A percentile compares a stretch with the other conserved stretches of the same genome.
These are phyloP conservation scores for Colletotrichum viniferum DNA, from an alignment of 2,329 filamentous ascomycete genomes.

Conservation along the genomic window DNA sequence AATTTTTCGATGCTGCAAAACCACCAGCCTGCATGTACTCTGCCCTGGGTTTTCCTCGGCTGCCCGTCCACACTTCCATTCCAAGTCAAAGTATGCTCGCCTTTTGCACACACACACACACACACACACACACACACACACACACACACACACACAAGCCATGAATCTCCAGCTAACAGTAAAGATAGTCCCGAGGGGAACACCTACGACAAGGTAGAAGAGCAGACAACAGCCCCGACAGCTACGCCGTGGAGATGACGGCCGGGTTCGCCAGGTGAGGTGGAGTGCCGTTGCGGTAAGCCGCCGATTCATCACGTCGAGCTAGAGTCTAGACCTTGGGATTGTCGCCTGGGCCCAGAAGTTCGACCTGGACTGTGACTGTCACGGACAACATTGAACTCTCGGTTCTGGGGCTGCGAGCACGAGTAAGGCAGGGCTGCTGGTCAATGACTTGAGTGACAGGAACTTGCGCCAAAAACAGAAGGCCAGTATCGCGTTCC, in stretches of 20 bases:
- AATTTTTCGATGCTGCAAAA: not conserved
- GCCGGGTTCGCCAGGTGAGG: not conserved
- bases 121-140: too few species aligned
- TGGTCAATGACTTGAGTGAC: not conserved
- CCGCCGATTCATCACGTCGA: not conserved
- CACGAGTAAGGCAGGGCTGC: not conserved
- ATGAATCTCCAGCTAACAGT: not conserved
- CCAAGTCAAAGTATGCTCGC: not conserved
- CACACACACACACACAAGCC: not conserved
- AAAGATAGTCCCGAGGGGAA: not conserved
- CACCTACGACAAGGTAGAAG: not conserved
- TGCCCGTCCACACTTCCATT: not conserved
- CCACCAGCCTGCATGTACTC: not conserved
- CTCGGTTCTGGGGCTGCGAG: not conserved
- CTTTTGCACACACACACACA: not conserved
- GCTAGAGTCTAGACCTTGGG: constrained; percentile 4
- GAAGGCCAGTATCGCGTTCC: not conserved
- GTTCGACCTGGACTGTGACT: not conserved
- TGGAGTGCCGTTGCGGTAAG: not conserved
- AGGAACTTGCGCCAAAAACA: not conserved
- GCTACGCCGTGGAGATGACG: not conserved
- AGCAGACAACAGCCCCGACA: not conserved
- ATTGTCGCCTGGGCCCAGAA: not conserved
- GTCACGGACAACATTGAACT: not conserved
- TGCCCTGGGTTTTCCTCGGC: not conserved